Base-by-base conservation (phyloP, 257 asterid genomes). In the Fraxinus pennsylvanica region DNA sequence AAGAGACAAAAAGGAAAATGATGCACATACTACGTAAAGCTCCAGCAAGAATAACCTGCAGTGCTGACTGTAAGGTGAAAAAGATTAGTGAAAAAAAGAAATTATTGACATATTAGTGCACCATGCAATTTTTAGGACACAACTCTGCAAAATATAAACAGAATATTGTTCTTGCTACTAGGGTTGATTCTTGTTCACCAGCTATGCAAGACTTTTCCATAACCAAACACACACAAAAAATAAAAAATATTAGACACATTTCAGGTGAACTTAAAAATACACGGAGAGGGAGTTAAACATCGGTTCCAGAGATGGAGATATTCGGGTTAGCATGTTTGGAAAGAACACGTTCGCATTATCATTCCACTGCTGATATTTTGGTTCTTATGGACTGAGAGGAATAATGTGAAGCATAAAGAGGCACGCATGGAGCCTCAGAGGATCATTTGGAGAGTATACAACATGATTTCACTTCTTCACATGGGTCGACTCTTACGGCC, bases 1-100 rank as follows among this genome's bases (percentile, higher is more conserved):
- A 95, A 75, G 87, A 84, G 80, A 92, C 72, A 67, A 95, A 95
- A 22, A 96, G 99, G 79, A 68, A 54, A 84, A 87, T 78, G 81
- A 95, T 84, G 80, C 84, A 88, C 8, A 92, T 79, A 85, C 92
- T 84, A 74, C 85, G 88, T 54, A 89, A 69, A 73, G 86, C 96
- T 69, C 94, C 99, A 77, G 81, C 82, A 71, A 91, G 79, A 84
- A 92, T 82, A 84, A 85, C 83, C 88, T 78, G 82, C 82, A 85
- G 21, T 69, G 85, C 83, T 76, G 54, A 82, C 98, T 93, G 95
- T 77, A 78, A 85, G 43, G 45, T 63, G 67, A 17, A 36, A 75
- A 25, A 52, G n/a, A 73, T 15, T 54, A 4, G 66, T 68, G 25
- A 71, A 74, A 15, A 10, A 59, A 4, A 36, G 47, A n/a, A 9